These are phyloP conservation scores for Rhynchospora tenuis DNA, from an alignment of 176 grass and related monocot genomes.

Conservation along the genomic window DNA sequence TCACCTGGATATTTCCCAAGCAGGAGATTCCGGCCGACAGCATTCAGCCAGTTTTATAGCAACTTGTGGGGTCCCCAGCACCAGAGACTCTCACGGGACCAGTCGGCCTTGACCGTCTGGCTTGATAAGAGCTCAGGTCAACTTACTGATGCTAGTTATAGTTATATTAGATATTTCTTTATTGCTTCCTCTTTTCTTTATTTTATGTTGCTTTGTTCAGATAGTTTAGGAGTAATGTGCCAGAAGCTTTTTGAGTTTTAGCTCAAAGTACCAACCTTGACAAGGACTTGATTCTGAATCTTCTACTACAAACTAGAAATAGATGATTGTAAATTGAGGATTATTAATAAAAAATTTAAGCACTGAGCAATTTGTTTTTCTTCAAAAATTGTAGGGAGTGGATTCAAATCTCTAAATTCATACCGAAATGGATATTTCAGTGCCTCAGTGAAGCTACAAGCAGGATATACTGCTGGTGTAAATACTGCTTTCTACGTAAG, in stretches of 20 bases:
- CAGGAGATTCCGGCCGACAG: constrained; percentile 14
- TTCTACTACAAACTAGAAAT: background rate
- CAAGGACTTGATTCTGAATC: background rate
- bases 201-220: too few relatives aligned
- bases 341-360: background rate
- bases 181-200: too few relatives aligned
- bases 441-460: constrained; percentile 43
- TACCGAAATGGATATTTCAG: constrained; percentile 54
- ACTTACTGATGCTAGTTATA: background rate
- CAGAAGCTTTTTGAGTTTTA: background rate
- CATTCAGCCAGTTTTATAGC: constrained; percentile 33
- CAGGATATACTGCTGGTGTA: constrained; percentile 59
- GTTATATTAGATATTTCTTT: background rate
- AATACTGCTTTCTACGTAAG: constrained; percentile 63
- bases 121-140: constrained; percentile 55
- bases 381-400: constrained; percentile 29
- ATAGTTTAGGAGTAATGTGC: background rate
- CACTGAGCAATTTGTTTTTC: background rate
- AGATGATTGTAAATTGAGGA: background rate
- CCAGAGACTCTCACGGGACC: constrained; percentile 38
- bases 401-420: constrained; percentile 41
- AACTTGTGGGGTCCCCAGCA: constrained; percentile 57
- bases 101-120: constrained; percentile 37
- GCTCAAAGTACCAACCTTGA: background rate
- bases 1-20: constrained; percentile 55